Percentiles rank a stretch among this genome's conserved stretches.
Evolutionary conservation across 2,329 filamentous ascomycete genomes (phyloP).

Genomic region (Teratosphaeria zuluensis): DNA sequence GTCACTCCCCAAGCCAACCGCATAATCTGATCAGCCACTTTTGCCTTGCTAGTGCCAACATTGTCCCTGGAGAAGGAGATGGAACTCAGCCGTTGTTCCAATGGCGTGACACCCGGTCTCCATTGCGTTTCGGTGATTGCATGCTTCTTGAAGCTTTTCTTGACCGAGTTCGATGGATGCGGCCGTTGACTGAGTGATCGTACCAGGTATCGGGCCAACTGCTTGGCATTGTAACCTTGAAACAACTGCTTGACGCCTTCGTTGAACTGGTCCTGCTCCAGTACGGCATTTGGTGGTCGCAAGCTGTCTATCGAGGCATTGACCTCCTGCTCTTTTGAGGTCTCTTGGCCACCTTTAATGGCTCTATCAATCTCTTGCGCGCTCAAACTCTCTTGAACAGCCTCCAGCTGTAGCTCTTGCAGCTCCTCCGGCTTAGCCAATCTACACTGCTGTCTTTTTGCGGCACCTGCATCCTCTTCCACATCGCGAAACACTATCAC

Average conservation of each 20-base stretch:
- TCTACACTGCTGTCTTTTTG: background rate
- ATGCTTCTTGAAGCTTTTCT: background rate
- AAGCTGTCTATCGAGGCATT: conserved; percentile 20
- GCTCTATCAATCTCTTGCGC: conserved; percentile 15
- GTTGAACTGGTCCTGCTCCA: conserved; percentile 14
- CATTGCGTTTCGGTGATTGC: conserved; percentile 8
- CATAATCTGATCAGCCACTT: conserved; percentile 17
- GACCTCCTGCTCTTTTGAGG: conserved; percentile 17
- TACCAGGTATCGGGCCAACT: conserved; percentile 16
- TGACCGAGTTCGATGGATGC: background rate
- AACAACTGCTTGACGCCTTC: conserved; percentile 11
- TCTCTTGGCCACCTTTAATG: conserved; percentile 7
- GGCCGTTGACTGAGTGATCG: background rate
- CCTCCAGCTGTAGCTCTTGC: conserved; percentile 1
- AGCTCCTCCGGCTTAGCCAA: background rate
- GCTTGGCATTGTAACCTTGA: conserved; percentile 15
- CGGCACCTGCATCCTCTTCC: background rate
- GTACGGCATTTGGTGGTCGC: conserved; percentile 12
- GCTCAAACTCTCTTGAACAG: conserved; percentile 4
- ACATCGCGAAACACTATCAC: conserved; percentile 8
- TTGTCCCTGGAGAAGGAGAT: conserved; percentile 5
- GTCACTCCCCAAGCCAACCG: conserved; percentile 18
- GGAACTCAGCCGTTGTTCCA: conserved; percentile 10
- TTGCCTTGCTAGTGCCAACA: conserved; percentile 4
- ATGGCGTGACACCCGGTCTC: conserved; percentile 15